These are phyloP conservation scores for Rauvolfia tetraphylla DNA, from an alignment of 257 asterid genomes.

Conservation along the genomic window DNA sequence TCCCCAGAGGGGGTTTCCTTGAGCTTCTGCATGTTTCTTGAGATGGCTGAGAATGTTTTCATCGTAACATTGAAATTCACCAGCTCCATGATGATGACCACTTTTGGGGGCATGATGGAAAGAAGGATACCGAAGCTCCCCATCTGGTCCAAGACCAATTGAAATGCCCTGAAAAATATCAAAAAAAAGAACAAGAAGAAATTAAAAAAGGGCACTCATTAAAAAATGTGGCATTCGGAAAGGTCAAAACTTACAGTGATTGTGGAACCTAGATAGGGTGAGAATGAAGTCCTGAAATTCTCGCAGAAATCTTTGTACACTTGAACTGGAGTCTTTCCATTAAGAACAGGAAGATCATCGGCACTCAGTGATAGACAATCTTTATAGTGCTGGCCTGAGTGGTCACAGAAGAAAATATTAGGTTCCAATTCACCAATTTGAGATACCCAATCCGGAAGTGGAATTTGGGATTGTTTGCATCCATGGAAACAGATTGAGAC, in stretches of 20 bases:
- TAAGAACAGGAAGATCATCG: slow-evolving; percentile 67
- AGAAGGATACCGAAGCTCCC: slow-evolving; percentile 85
- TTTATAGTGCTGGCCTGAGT: slow-evolving; percentile 50
- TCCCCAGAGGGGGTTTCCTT: slow-evolving; percentile 77
- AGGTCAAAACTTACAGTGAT: slow-evolving; percentile 50
- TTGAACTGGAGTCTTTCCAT: slow-evolving; percentile 76
- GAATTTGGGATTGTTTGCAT: slow-evolving; percentile 35
- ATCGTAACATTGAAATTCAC: slow-evolving; percentile 89
- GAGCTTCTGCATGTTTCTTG: slow-evolving; percentile 48
- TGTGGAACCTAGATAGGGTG: slow-evolving; percentile 61
- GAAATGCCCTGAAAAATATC: slow-evolving; percentile 55
- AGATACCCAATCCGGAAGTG: slow-evolving; percentile 74
- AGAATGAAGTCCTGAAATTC: slow-evolving; percentile 58
- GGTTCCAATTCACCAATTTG: slow-evolving; percentile 53
- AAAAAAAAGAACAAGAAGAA: neutral
- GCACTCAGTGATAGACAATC: slow-evolving; percentile 67
- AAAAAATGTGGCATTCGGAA: neutral
- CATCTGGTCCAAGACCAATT: slow-evolving; percentile 85
- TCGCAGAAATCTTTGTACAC: slow-evolving; percentile 59
- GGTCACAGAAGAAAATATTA: slow-evolving; percentile 55
- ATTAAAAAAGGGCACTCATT: neutral
- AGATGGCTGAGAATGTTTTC: slow-evolving; percentile 57
- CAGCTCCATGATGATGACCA: slow-evolving; percentile 42
- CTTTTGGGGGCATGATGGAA: slow-evolving; percentile 33
- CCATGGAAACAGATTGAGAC: slow-evolving; percentile 72